Evolutionary conservation across 2,329 filamentous ascomycete species (phyloP), one percentile per base, ranked within the genome.

Genomic region (Bisporella sp.): DNA sequence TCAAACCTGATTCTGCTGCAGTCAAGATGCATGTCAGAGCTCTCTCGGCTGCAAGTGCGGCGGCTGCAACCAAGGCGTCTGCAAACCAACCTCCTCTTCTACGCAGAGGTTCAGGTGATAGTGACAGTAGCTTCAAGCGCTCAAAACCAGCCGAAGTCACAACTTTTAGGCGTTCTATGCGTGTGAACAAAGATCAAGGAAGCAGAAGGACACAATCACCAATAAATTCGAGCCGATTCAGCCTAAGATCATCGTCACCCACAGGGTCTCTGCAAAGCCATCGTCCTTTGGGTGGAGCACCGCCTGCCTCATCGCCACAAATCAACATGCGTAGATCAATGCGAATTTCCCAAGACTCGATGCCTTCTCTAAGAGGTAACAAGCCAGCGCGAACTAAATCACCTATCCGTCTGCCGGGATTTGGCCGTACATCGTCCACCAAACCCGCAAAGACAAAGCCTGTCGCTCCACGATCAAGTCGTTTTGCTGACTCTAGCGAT

Each of bases 81-180:
- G 45, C 44, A 41, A 52, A 47, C 47, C 41, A 37, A 45, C 57
- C 73, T 9, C 58, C 61, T 5, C 66, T 81, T 6, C 69, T 71
- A 51, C 76, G 83, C 2, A 76, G 72, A 7, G 73, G 71, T 13
- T 87, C 84, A 0, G 81, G 82, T 57, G 83, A 78, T 31, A 89
- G 85, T 60, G 84, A 88, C 42, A 95, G 87, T 68, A 95, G 89
- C 64, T 96, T 96, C 71, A 85, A 80, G 62, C 84, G 88, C 31
- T 68, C 73, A 54, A 69, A 76, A 37, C 64, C 70, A 47, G 64
- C 66, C 5, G 68, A 73, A 41, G 74, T 74, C 0, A 77, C 81
- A 48, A 76, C 72, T 1, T 88, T 95, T 73, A 83, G 84, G 51
- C 77, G 74, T 47, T 89, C 87, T 1, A 87, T 96, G 87, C 78